Evolutionary conservation across 495 filamentous ascomycete genomes (phyloP).

Genomic region (Beverwykella pulmonaria): DNA sequence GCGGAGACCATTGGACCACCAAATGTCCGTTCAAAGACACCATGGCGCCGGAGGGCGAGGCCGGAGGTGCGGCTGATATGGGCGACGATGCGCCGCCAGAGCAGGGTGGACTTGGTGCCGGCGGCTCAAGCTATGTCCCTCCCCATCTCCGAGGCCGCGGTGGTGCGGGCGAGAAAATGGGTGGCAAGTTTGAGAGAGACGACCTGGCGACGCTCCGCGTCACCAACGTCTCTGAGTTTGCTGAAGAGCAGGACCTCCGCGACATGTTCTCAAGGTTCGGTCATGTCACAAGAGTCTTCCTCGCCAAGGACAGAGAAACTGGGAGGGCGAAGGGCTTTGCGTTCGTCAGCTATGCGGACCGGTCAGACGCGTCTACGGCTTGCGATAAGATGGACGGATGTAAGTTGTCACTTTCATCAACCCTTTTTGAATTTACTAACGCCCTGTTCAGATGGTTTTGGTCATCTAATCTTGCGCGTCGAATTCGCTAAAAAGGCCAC

Average conservation of each 20-base stretch:
- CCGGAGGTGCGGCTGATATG: conserved; percentile 51
- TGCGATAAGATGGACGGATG: conserved; percentile 98
- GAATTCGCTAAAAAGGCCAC: conserved; percentile 50
- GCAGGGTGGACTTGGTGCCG: conserved; percentile 62
- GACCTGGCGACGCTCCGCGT: conserved; percentile 94
- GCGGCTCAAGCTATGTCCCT: conserved; percentile 84
- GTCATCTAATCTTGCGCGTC: conserved; percentile 49
- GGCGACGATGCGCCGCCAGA: conserved; percentile 54
- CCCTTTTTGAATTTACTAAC: conserved; percentile 23
- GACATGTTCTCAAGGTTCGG: conserved; percentile 98
- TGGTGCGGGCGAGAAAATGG: conserved; percentile 80
- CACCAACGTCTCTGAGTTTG: conserved; percentile 97
- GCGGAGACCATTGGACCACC: conserved; percentile 97
- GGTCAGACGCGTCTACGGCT: conserved; percentile 82
- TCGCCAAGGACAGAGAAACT: conserved; percentile 96
- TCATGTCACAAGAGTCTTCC: conserved; percentile 92
- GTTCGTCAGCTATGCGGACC: conserved; percentile 93
- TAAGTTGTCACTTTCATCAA: conserved; percentile 48
- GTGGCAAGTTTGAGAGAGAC: conserved; percentile 92
- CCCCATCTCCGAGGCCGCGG: conserved; percentile 85
- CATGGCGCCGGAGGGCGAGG: conserved; percentile 73
- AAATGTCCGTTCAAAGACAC: conserved; percentile 89
- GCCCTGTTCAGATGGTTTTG: conserved; percentile 42
- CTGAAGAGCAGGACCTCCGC: conserved; percentile 89
- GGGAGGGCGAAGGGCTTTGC: conserved; percentile 95